phyloP scores from a whole-genome alignment of 192 early-diverging fungal genomes.

The Coemansia guatemalensis region DNA sequence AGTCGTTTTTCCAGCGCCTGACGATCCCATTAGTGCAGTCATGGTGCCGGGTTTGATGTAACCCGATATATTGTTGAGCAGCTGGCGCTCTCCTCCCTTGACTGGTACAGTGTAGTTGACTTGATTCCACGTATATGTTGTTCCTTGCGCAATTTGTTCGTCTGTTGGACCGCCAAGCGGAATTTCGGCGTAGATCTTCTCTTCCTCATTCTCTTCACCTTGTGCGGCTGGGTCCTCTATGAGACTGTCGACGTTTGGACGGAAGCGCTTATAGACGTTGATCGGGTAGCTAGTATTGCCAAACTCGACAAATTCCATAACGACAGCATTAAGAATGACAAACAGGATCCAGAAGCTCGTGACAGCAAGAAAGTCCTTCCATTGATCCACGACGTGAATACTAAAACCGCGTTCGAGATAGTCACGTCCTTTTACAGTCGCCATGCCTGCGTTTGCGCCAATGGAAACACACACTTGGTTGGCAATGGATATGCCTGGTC shows the following conservation, averaged over 20 bases:
- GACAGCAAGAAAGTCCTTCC: conserved; percentile 63
- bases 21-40: conserved; percentile 69
- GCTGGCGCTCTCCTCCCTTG: conserved; percentile 60
- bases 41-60: conserved; percentile 71
- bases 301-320: conserved; percentile 64
- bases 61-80: conserved; percentile 64
- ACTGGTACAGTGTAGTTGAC: conserved; percentile 69
- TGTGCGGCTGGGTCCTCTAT: conserved; percentile 38
- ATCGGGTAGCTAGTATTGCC: too few species aligned
- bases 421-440: conserved; percentile 57
- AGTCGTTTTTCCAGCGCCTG: conserved; percentile 69
- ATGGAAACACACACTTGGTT: conserved; percentile 63
- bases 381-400: conserved; percentile 58
- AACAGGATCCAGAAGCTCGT: conserved; percentile 32
- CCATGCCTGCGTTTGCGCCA: conserved; percentile 55
- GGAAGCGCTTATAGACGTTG: conserved; percentile 37
- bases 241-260: conserved; percentile 29
- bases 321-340: conserved; percentile 31
- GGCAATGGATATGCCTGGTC: conserved; percentile 31
- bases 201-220: conserved; percentile 8
- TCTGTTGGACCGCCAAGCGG: conserved; percentile 29
- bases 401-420: conserved; percentile 56
- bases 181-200: conserved; percentile 8
- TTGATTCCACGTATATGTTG: conserved; percentile 63
- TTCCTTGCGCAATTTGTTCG: conserved; percentile 51